Percentiles rank a stretch among this genome's conserved stretches.
These are phyloP conservation scores for Harringtonia lauricola DNA, from an alignment of 2,329 filamentous ascomycete species.

Conservation along the genomic window DNA sequence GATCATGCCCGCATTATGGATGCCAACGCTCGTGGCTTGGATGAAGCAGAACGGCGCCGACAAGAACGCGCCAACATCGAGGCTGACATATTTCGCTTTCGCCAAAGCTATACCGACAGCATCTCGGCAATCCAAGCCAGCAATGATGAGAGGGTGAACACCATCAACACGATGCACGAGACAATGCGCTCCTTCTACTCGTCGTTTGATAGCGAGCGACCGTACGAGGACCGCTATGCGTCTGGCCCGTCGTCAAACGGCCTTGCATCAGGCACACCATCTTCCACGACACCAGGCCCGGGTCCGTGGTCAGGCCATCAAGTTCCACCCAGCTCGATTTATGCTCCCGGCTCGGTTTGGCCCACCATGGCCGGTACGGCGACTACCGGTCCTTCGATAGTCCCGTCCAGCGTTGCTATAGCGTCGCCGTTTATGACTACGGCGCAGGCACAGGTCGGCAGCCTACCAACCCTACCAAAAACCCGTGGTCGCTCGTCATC, in stretches of 20 bases:
- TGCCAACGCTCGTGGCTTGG: constrained; percentile 53
- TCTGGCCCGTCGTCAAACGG: background rate
- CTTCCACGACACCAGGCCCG: background rate
- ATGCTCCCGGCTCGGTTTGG: constrained; percentile 3
- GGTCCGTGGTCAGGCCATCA: constrained; percentile 9
- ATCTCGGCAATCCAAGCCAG: constrained; percentile 24
- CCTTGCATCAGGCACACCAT: background rate
- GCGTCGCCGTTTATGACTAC: constrained; percentile 21
- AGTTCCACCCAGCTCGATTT: background rate
- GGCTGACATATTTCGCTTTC: constrained; percentile 32
- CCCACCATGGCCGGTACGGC: background rate
- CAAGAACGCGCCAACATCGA: constrained; percentile 38
- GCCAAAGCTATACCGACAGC: constrained; percentile 30
- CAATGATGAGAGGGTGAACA: constrained; percentile 28
- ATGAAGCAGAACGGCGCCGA: constrained; percentile 49
- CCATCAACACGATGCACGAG: constrained; percentile 22
- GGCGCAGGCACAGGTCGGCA: constrained; percentile 1
- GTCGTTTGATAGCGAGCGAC: constrained; percentile 28
- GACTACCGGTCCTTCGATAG: constrained; percentile 7
- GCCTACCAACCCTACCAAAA: constrained; percentile 16
- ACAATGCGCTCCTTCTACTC: constrained; percentile 29
- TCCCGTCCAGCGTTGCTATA: background rate
- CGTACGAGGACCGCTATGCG: constrained; percentile 23
- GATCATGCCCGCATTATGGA: constrained; percentile 61
- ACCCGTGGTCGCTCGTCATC: constrained; percentile 50